Evolutionary conservation across 441 rosid species (phyloP).

Genomic region (Erysimum cheiri): DNA sequence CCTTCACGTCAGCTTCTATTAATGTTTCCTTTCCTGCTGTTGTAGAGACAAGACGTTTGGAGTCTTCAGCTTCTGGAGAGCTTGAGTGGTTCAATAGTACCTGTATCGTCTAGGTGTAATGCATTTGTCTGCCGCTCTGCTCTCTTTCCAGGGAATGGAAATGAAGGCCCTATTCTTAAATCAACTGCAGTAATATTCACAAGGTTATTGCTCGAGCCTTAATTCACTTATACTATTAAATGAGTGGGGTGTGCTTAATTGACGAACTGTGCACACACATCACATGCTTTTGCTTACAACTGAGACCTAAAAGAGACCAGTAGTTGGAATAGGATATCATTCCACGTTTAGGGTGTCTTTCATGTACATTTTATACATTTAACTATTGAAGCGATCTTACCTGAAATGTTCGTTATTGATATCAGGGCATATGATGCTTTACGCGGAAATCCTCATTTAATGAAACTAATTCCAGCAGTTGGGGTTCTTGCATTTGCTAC

Average conservation of each 20-base stretch:
- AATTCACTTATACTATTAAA: not conserved
- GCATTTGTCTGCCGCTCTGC: constrained; percentile 71
- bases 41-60: constrained; percentile 70
- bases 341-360: not conserved
- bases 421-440: constrained; percentile 60
- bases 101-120: constrained; percentile 59
- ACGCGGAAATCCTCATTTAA: constrained; percentile 50
- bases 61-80: constrained; percentile 61
- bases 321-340: constrained; percentile 18
- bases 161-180: constrained; percentile 61
- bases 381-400: not conserved
- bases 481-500: constrained; percentile 69
- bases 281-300: constrained; percentile 13
- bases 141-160: constrained; percentile 68
- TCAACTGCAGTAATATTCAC: constrained; percentile 60
- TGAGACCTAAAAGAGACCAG: constrained; percentile 6
- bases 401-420: constrained; percentile 34
- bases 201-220: constrained; percentile 52
- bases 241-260: not conserved
- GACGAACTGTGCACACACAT: constrained; percentile 5
- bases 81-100: constrained; percentile 50
- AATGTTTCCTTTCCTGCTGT: constrained; percentile 33
- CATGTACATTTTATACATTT: constrained; percentile 11
- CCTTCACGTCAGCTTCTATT: constrained; percentile 9
- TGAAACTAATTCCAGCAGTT: constrained; percentile 61